Conservation (phyloP, 148 eudicot genomes). For the Rhododendron molle region DNA sequence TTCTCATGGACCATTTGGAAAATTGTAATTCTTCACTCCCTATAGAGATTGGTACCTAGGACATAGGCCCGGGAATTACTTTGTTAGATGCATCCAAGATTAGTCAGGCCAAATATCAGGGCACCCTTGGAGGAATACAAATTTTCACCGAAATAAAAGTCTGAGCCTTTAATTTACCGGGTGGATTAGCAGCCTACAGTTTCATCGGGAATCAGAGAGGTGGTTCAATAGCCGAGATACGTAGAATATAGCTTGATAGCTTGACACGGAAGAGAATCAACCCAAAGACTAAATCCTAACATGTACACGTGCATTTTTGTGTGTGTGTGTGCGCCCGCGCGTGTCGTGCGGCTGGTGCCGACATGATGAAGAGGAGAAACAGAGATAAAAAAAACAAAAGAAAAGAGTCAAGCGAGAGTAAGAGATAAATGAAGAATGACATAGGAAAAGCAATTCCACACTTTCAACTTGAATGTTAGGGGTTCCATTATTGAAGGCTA, state of each 20-base stretch:
- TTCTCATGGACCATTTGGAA: not conserved
- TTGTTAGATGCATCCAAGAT: not conserved
- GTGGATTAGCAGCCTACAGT: not conserved
- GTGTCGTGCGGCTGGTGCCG: not conserved
- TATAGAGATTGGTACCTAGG: not conserved
- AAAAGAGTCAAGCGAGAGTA: not conserved
- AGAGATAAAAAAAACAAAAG: not conserved
- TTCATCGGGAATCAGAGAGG: no score
- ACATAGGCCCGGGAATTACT: not conserved
- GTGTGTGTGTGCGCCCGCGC: not conserved
- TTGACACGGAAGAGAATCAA: not conserved
- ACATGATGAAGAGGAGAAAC: not conserved
- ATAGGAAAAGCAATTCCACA: not conserved
- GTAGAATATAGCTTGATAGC: not conserved
- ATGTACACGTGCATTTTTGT: not conserved
- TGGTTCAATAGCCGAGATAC: not conserved
- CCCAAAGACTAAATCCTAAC: not conserved
- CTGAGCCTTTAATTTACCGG: not conserved
- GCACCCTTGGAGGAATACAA: not conserved
- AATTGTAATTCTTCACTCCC: not conserved
- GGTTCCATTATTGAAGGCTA: not conserved
- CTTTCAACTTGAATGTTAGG: not conserved
- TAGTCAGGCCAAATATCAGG: not conserved
- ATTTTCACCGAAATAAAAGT: not conserved
- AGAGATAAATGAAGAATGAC: not conserved